Conservation (phyloP, 1,284 basidiomycete species). For the Heterobasidion occidentale region DNA sequence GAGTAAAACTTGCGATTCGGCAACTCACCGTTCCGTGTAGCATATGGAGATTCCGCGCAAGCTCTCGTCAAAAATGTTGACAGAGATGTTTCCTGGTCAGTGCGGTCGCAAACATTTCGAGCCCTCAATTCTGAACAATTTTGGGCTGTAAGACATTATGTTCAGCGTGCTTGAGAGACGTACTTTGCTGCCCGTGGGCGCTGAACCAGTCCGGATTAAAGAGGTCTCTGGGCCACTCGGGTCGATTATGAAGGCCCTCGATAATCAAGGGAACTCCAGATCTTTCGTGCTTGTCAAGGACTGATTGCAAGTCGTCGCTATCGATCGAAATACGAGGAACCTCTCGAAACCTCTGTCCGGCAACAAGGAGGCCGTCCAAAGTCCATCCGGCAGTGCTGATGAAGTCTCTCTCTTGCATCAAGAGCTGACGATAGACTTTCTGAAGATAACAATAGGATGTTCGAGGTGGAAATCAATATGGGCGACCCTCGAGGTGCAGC, state of each 20-base stretch:
- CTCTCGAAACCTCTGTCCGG: constrained; percentile 29
- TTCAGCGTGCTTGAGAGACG: constrained; percentile 6
- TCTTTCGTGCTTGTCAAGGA: constrained; percentile 37
- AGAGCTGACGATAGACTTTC: neutral
- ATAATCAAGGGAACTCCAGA: constrained; percentile 55
- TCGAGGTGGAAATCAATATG: neutral
- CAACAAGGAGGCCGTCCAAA: constrained; percentile 29
- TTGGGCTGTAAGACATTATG: neutral
- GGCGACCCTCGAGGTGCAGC: too few species aligned
- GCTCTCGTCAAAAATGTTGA: constrained; percentile 37
- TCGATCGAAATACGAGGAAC: constrained; percentile 31
- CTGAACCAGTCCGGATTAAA: constrained; percentile 44
- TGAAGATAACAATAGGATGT: neutral
- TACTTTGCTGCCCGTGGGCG: constrained; percentile 26
- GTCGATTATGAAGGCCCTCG: constrained; percentile 43
- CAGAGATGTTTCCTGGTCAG: constrained; percentile 36
- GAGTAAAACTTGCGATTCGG: neutral
- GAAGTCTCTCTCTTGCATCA: constrained; percentile 5
- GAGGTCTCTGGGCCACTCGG: constrained; percentile 41
- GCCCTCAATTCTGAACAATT: constrained; percentile 36
- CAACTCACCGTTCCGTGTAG: constrained; percentile 4
- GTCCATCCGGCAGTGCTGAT: constrained; percentile 48
- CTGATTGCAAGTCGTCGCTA: constrained; percentile 10
- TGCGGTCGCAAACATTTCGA: constrained; percentile 44
- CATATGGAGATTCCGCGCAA: constrained; percentile 9